Evolutionary conservation across 2,329 filamentous ascomycete species (phyloP).

Genomic region (Colletotrichum sp.): DNA sequence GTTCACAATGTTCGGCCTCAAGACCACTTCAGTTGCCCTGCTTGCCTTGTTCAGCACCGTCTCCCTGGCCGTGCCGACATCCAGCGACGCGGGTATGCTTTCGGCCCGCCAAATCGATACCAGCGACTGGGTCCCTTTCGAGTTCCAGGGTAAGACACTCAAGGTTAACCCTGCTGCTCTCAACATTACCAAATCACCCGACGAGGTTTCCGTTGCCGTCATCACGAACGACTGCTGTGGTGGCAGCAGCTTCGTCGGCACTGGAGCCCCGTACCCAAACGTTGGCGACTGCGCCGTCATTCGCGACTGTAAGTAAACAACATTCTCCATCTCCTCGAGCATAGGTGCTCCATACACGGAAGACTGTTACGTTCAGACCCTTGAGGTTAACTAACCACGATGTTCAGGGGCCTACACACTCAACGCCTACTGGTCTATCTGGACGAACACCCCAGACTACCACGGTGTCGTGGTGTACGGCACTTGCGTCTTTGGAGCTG

Average conservation of each 20-base stretch:
- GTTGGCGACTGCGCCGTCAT: background rate
- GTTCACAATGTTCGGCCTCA: background rate
- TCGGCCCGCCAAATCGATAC: background rate
- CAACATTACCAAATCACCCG: background rate
- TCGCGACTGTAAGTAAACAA: background rate
- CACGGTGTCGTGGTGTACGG: background rate
- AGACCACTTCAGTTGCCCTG: background rate
- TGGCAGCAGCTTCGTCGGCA: background rate
- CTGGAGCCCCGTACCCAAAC: background rate
- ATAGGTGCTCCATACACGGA: background rate
- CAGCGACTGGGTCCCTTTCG: background rate
- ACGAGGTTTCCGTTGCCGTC: background rate
- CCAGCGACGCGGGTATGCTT: background rate
- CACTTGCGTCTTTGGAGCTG: background rate
- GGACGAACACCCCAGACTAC: background rate
- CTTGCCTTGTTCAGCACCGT: background rate
- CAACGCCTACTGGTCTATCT: background rate
- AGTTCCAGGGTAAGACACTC: background rate
- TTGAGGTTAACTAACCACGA: background rate
- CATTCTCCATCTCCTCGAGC: no score
- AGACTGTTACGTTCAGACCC: background rate
- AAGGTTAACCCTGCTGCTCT: background rate
- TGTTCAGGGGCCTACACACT: background rate
- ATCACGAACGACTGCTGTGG: background rate
- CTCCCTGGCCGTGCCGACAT: background rate